A percentile compares a stretch with the other conserved stretches of the same genome.
phyloP scores from a whole-genome alignment of 177 flowering plant species.

The Vitis hybrid region DNA sequence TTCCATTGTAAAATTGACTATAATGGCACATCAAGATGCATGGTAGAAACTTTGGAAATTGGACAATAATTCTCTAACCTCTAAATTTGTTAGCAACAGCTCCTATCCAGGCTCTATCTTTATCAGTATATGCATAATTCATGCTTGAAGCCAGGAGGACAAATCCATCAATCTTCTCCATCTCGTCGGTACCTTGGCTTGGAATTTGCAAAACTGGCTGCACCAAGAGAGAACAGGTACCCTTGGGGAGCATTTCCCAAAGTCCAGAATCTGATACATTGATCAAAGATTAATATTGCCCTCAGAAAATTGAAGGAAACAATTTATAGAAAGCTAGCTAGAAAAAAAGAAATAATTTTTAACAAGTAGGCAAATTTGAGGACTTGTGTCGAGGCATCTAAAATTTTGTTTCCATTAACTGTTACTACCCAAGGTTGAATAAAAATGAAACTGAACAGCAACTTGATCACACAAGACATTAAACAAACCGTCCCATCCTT shows the following conservation, averaged over 20 bases:
- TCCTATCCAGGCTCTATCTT: conserved; percentile 72
- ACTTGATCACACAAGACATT: no score
- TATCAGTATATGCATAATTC: conserved; percentile 62
- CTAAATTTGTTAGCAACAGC: conserved; percentile 64
- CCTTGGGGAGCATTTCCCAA: conserved; percentile 61
- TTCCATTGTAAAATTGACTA: no score
- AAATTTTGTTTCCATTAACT: no score
- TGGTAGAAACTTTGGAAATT: no score
- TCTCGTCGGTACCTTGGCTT: conserved; percentile 13
- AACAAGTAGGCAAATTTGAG: no score
- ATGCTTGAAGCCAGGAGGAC: conserved; percentile 65
- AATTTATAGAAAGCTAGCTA: background rate
- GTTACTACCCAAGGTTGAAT: no score
- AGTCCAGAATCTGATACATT: conserved; percentile 48
- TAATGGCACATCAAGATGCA: no score
- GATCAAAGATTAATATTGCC: conserved; percentile 4
- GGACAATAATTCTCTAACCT: conserved; percentile 22
- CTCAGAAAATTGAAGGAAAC: background rate
- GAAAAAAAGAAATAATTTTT: background rate
- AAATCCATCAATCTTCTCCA: conserved; percentile 48
- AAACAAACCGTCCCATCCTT: no score
- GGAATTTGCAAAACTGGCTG: conserved; percentile 48
- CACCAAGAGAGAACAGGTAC: conserved; percentile 61
- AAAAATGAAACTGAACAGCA: no score
- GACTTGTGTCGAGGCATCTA: no score